Evolutionary conservation across 768 basidiomycete species (phyloP).

Genomic region (Phanerochaete sordida): DNA sequence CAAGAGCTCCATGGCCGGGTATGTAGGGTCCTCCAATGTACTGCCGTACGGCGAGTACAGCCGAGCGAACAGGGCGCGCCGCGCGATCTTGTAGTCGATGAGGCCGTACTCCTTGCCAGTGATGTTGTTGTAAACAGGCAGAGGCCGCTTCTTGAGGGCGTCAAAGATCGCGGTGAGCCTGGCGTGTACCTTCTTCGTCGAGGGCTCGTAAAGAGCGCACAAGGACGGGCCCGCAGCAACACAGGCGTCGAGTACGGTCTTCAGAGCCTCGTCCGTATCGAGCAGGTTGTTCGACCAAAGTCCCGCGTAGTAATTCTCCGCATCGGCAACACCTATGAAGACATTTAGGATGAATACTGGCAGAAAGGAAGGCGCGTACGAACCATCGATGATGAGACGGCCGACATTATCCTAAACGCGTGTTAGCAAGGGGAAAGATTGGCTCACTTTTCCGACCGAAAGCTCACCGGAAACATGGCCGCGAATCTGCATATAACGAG

Average conservation of each 20-base stretch:
- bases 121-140: not conserved
- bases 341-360: not conserved
- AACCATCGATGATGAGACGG: conserved; percentile 28
- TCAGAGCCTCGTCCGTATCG: conserved; percentile 12
- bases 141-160: conserved; percentile 1
- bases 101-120: conserved; percentile 1
- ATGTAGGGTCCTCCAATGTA: not conserved
- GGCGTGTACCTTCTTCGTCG: conserved; percentile 13
- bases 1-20: not conserved
- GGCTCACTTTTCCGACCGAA: not conserved
- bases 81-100: conserved; percentile 9
- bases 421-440: not conserved
- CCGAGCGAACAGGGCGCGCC: not conserved
- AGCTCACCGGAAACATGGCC: conserved; percentile 26
- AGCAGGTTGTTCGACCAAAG: conserved; percentile 15
- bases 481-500: conserved; percentile 28
- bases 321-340: conserved; percentile 24
- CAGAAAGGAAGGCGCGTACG: not conserved
- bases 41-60: conserved; percentile 9
- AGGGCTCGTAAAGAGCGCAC: conserved; percentile 22
- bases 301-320: conserved; percentile 19
- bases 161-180: conserved; percentile 11
- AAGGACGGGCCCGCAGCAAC: conserved; percentile 18
- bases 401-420: conserved; percentile 23
- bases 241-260: conserved; percentile 18